Conservation (phyloP, 192 early-diverging fungal species). For the Backusella tarrabulga region DNA sequence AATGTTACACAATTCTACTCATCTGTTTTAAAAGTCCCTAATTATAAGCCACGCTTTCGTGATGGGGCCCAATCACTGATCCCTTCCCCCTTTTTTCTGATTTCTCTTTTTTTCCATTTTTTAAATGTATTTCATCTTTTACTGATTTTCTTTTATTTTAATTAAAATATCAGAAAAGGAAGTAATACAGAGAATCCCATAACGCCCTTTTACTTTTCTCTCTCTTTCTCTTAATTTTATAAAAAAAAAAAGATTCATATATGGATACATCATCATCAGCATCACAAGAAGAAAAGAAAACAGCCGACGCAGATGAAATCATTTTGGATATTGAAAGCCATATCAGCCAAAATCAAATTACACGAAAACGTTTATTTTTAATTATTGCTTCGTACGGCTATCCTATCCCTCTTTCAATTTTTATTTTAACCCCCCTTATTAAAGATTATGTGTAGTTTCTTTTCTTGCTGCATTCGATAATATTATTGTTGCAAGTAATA, state of each 20-base stretch:
- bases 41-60: not conserved
- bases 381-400: constrained; percentile 12
- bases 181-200: not conserved
- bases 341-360: not conserved
- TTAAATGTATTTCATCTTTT: not conserved
- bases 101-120: too few relatives aligned
- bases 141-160: not conserved
- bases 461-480: constrained; percentile 36
- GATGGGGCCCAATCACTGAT: not conserved
- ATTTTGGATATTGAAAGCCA: not conserved
- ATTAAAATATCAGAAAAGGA: not conserved
- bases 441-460: constrained; percentile 27
- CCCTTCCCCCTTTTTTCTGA: not conserved
- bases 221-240: not conserved
- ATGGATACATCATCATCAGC: not conserved
- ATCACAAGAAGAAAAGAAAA: not conserved
- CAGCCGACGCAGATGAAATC: not conserved
- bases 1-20: not conserved
- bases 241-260: not conserved
- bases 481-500: constrained; percentile 29
- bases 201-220: not conserved
- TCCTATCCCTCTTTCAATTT: not conserved
- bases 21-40: not conserved
- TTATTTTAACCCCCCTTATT: not conserved
- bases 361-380: not conserved